A percentile compares a stretch with the other conserved stretches of the same genome.
Evolutionary conservation across 1,139 yeast genomes (phyloP).

Genomic region (Yamadazyma taylorii): DNA sequence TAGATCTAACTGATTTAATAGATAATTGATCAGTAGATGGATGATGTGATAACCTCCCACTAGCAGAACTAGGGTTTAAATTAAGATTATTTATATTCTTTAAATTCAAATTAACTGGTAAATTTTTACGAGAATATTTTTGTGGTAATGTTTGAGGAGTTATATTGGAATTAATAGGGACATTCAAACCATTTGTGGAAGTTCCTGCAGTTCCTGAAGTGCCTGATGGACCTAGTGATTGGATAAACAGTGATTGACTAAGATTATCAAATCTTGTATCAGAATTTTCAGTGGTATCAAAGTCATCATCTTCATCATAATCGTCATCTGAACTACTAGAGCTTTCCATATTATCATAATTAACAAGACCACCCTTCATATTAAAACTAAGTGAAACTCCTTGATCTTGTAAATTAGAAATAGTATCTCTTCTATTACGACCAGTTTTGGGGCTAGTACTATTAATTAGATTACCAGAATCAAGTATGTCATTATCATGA

Average conservation of each 20-base stretch:
- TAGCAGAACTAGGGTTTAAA: background rate
- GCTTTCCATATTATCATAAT: slow-evolving; percentile 22
- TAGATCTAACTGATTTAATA: slow-evolving; percentile 33
- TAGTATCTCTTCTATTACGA: slow-evolving; percentile 43
- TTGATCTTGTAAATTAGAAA: slow-evolving; percentile 63
- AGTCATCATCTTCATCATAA: slow-evolving; percentile 15
- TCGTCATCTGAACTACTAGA: slow-evolving; percentile 18
- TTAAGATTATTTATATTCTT: slow-evolving; percentile 2
- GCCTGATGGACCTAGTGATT: background rate
- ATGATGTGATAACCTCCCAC: slow-evolving; percentile 8
- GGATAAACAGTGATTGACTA: background rate
- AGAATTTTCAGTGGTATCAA: slow-evolving; percentile 1
- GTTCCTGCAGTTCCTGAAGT: background rate
- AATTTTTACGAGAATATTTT: slow-evolving; percentile 3
- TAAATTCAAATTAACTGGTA: slow-evolving; percentile 5
- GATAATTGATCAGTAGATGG: slow-evolving; percentile 23
- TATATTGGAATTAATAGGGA: slow-evolving; percentile 10
- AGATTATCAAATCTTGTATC: background rate
- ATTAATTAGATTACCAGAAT: slow-evolving; percentile 6
- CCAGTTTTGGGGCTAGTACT: slow-evolving; percentile 7
- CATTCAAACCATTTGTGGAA: background rate
- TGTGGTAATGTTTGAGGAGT: slow-evolving; percentile 1
- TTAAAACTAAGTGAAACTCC: slow-evolving; percentile 68
- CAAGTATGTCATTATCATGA: background rate
- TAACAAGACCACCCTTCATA: slow-evolving; percentile 50